Evolutionary conservation across 495 filamentous ascomycete genomes (phyloP), one percentile per base, ranked within the genome.

Genomic region (Penicillium samsonianum): DNA sequence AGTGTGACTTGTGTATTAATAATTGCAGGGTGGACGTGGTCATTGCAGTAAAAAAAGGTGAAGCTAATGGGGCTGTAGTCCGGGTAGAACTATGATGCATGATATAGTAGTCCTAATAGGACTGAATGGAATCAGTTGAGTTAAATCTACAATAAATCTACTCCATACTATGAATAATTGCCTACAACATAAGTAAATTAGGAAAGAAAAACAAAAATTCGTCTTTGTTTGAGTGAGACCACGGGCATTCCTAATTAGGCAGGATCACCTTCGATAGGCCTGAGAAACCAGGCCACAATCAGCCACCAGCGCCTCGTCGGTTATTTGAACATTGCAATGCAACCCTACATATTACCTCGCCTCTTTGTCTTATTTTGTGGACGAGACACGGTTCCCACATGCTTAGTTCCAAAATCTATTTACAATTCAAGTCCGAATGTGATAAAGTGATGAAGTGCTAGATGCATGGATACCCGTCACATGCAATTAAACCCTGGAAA

Each of bases 231-330:
- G 12, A 22, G 20, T 14, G 41, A 43, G 41, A 37, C 47, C 30
- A 49, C 35, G 46, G 17, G n/a, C n/a, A n/a, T n/a, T n/a, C n/a
- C n/a, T n/a, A n/a, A n/a, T n/a, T n/a, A n/a, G n/a, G n/a, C n/a
- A n/a, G n/a, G n/a, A n/a, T n/a, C n/a, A n/a, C n/a, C n/a, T n/a
- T n/a, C n/a, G n/a, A n/a, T n/a, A 10, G 33, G 50, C 38, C 50
- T 53, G 26, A 33, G 1, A 14, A 10, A 30, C 4, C 7, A 42
- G 38, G 50, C 35, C 25, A 42, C 22, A 50, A 35, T 25, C 31
- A 50, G 46, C 46, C 46, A 49, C 46, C 28, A 40, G 31, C 48
- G 48, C 48, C 31, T 50, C 45, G 31, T 51, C 35, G 35, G 35
- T 14, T 42, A 40, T 41, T 30, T 37, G 35, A 14, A 4, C 11